Base-by-base conservation (phyloP, 2,329 filamentous ascomycete species). In the Penicillium crustosum region DNA sequence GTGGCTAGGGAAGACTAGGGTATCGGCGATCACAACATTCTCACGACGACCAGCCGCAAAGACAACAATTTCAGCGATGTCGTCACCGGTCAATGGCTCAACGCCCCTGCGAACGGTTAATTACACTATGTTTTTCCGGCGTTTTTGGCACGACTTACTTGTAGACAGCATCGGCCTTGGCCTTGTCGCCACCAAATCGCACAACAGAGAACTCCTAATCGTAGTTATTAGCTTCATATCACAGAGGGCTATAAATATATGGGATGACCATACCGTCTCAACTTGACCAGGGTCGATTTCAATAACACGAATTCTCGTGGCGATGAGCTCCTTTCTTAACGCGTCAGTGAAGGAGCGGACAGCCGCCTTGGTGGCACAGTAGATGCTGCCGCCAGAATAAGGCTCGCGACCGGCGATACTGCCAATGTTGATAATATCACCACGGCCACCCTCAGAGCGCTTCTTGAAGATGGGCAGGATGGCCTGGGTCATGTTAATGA, bases 401-500 rank as follows among this genome's bases (percentile, higher is more conserved):
- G 90, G 84, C 67, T 96, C 92, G 44, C 92, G 84, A 31, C 91
- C 93, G n/a, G 93, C 93, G 70, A 96, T 93, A 65, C 88, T 92
- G 61, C 93, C 93, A 70, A 97, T 87, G 72, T 97, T 97, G 79
- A 99, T 96, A 73, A 99, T 93, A 73, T 97, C 94, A 67, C 93
- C 93, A 43, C 84, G 81, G 57, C 92, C 93, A 58, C 89, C 88
- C 56, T 93, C 83, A 60, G 64, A 80, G 57, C 77, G 71, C 67
- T 84, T 81, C 76, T 91, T 89, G 82, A 93, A 95, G 72, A 92
- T 87, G 52, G 90, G 86, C 19, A 97, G 78, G 59, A 97, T 82
- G 45, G 90, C 90, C 81, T 99, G 94, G 0, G 94, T 97, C 89
- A 97, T 91, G 81, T 93, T 90, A 80, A 99, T 94, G 35, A 99